Percentiles rank a stretch among this genome's conserved stretches.
Evolutionary conservation across 108 stramenopile genomes (phyloP).

Genomic region (Aurantiochytrium sp.): DNA sequence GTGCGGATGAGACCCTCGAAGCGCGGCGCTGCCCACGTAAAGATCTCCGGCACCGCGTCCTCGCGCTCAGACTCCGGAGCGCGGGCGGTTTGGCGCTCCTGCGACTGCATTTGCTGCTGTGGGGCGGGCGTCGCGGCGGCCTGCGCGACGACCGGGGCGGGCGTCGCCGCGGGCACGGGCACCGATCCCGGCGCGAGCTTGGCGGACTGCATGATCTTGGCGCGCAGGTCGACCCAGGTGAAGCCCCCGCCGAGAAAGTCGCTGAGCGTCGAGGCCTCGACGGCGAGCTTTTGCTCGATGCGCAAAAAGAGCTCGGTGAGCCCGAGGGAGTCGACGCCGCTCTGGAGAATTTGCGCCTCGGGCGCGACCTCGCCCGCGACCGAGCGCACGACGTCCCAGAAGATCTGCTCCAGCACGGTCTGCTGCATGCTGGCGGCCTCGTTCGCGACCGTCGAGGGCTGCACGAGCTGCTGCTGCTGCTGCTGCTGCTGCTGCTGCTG

Average conservation of each 20-base stretch:
- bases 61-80: conserved; percentile 11
- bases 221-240: background rate
- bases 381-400: conserved; percentile 13
- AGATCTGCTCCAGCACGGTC: background rate
- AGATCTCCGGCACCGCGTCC: background rate
- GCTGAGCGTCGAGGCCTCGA: background rate
- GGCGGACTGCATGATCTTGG: background rate
- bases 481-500: background rate
- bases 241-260: conserved; percentile 10
- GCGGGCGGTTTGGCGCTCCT: background rate
- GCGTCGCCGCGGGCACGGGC: background rate
- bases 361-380: background rate
- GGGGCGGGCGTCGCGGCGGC: no score
- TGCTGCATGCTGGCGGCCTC: background rate
- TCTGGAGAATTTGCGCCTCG: background rate
- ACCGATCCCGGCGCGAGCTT: background rate
- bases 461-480: background rate
- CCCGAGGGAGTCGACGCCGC: conserved; percentile 22
- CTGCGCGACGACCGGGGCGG: background rate
- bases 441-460: no score
- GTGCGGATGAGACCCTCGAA: conserved; percentile 9
- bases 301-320: conserved; percentile 23
- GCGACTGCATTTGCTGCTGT: no score
- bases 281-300: conserved; percentile 19
- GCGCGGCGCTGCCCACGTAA: background rate